Conservation (phyloP, 2,329 filamentous ascomycete species). For the Ophiostoma ips region DNA sequence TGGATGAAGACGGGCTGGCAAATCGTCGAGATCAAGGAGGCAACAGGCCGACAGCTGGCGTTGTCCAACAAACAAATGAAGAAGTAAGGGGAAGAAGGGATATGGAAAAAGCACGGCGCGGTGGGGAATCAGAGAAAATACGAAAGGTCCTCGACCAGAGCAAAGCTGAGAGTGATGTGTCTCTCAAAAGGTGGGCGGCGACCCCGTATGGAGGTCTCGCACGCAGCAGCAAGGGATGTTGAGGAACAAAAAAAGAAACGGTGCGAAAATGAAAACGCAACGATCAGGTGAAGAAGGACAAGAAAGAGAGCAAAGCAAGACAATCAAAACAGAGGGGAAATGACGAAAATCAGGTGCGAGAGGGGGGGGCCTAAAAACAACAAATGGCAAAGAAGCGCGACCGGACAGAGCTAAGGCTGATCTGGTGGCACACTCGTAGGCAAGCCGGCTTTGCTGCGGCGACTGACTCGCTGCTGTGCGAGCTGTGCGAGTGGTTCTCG, state of each 20-base stretch:
- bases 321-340: too few relatives aligned
- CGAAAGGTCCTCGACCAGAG: not conserved
- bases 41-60: not conserved
- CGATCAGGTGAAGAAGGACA: too few relatives aligned
- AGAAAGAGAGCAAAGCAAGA: too few relatives aligned
- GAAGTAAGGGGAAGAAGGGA: slow-evolving; percentile 5
- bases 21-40: not conserved
- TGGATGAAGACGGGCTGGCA: not conserved
- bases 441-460: not conserved
- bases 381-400: not conserved
- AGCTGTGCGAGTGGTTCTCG: not conserved
- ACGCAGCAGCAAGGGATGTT: not conserved
- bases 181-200: not conserved
- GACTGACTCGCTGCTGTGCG: not conserved
- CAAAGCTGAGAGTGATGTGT: not conserved
- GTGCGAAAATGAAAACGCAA: too few relatives aligned
- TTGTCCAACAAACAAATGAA: not conserved
- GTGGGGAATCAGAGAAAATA: slow-evolving; percentile 6
- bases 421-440: not conserved
- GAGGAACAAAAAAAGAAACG: not conserved
- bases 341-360: too few relatives aligned
- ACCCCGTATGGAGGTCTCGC: too few relatives aligned
- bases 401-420: not conserved
- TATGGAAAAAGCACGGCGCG: slow-evolving; percentile 2
- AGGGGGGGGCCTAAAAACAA: not conserved